These are phyloP conservation scores for Meyerozyma athensensis DNA, from an alignment of 1,139 yeast genomes.

Conservation along the genomic window DNA sequence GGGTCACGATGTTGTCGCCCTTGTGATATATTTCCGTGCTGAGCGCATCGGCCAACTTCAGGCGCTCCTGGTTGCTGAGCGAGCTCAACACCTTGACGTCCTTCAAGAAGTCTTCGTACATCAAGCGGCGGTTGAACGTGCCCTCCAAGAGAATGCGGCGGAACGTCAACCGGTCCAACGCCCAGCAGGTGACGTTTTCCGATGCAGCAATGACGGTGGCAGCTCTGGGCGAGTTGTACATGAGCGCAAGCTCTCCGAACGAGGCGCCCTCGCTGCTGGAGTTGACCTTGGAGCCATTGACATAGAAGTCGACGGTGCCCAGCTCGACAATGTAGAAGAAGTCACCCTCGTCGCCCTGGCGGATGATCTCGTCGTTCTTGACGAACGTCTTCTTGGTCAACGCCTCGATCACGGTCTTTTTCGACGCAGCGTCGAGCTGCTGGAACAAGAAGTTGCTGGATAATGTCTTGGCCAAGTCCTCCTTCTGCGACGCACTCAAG, in stretches of 20 bases:
- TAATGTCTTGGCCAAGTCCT: constrained; percentile 65
- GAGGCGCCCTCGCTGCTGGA: constrained; percentile 81
- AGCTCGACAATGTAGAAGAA: constrained; percentile 83
- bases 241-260: constrained; percentile 93
- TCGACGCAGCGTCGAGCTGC: constrained; percentile 69
- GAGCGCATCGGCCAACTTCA: constrained; percentile 91
- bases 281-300: constrained; percentile 68
- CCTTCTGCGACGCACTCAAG: constrained; percentile 59
- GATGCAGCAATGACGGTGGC: constrained; percentile 83
- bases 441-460: constrained; percentile 78
- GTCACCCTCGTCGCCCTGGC: constrained; percentile 96
- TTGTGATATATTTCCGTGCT: constrained; percentile 69
- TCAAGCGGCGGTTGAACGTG: constrained; percentile 81
- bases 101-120: constrained; percentile 85
- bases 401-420: constrained; percentile 76
- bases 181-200: constrained; percentile 71
- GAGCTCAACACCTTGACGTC: constrained; percentile 76
- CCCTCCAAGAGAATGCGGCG: constrained; percentile 87
- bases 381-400: constrained; percentile 65
- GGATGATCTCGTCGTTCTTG: constrained; percentile 65
- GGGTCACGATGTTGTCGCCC: constrained; percentile 73
- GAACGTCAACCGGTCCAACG: constrained; percentile 84
- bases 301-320: constrained; percentile 79
- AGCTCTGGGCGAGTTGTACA: constrained; percentile 97
- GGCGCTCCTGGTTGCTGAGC: constrained; percentile 78